Evolutionary conservation across 257 asterid genomes (phyloP), one percentile per base, ranked within the genome.

Genomic region (Nicotiana benthamiana): DNA sequence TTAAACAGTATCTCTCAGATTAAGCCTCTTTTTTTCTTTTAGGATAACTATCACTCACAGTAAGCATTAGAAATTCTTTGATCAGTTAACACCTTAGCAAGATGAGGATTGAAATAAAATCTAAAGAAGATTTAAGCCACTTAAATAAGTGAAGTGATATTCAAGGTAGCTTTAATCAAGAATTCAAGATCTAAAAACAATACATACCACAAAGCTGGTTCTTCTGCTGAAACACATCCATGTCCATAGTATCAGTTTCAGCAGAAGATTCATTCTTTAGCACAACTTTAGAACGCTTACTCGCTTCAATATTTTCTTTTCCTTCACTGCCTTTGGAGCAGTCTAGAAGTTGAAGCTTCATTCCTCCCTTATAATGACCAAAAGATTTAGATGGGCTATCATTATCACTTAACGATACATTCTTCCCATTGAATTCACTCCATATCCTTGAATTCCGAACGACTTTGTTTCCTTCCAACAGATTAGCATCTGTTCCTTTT

Each of bases 191-290:
- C 56, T 68, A 22, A 68, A 18, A 36, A 52, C 34, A 60, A 52
- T 59, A 46, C 27, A 57, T 83, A 94, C 97, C 90, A 22, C 85
- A 81, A 60, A 70, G 77, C 51, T 48, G 82, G 59, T 83, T 82
- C 82, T 83, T 91, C 80, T 84, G 88, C 72, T 80, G 88, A 11
- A 80, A 72, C 28, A 78, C 82, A 83, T 85, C 89, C 84, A 89
- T 84, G 65, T 88, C 92, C 92, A 90, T 81, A 80, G 88, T 85
- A 86, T 85, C 88, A 26, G 94, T 93, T 68, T 92, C 97, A 80
- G 97, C 95, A 10, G 94, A 92, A n/a, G 95, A 90, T 64, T 91
- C 97, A 79, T 89, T 88, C 83, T 70, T 87, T 64, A 77, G 30
- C 72, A 84, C 82, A 79, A 34, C 83, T 80, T 84, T 84, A 32